Evolutionary conservation across 768 basidiomycete species (phyloP), one percentile per base, ranked within the genome.

Genomic region (Ephemerocybe angulata): DNA sequence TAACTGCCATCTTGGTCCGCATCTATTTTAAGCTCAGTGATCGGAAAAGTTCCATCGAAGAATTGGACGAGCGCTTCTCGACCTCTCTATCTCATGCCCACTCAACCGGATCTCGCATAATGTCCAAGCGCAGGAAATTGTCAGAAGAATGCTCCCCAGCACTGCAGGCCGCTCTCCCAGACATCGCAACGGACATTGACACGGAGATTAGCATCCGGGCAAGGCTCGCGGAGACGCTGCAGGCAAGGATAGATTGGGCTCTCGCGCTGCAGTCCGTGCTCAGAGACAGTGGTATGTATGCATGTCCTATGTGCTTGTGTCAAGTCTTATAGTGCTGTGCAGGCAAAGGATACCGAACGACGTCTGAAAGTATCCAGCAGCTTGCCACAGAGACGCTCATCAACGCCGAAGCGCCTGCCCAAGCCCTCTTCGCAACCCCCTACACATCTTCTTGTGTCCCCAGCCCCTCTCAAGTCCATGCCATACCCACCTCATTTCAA

Each of bases 171-270:
- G 40, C 48, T 4, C 11, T 68, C 13, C 49, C 70, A 33, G 54
- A 62, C 43, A 70, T 72, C 29, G 54, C 73, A 24, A 61, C 64
- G 3, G 77, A 81, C 58, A 64, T 83, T 46, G 72, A 78, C 60
- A 62, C 78, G 3, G 81, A 82, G 60, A 78, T 83, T 37, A 67
- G 70, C 5, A 52, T 81, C 19, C 71, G 76, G 44, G 62, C 72
- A 51, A 72, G 75, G 50, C 60, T 82, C 28, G 67, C 69, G 17
- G 63, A 70, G 48, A 75, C 74, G 3, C 57, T 79, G 28, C 68
- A 79, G 58, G 70, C 74, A 7, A 71, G 80, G 31, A 78, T 83
- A 33, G 65, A 71, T 50, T 82, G 80, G 81, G 80, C 78, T 35
- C 46, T 67, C n/a, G 42, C 71, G 29, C 62, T 83, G 30, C 72